A percentile compares a stretch with the other conserved stretches of the same genome.
phyloP scores from a whole-genome alignment of 2,329 filamentous ascomycete species.

The Xylaria sp. region DNA sequence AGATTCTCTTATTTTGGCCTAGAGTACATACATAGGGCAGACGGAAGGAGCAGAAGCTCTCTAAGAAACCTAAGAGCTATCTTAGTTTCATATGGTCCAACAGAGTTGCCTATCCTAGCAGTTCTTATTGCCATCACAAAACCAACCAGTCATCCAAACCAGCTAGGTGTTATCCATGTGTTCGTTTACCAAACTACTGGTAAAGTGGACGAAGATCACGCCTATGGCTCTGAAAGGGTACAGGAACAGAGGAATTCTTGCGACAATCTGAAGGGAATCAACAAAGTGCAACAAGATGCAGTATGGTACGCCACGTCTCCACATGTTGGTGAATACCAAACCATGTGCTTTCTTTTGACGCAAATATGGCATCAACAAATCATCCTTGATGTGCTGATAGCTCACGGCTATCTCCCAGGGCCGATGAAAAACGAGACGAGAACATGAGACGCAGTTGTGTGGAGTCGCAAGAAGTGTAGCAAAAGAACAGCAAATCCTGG shows the following conservation, averaged over 20 bases:
- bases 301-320: neutral
- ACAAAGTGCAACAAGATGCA: neutral
- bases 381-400: too few species aligned
- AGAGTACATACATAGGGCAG: slow-evolving; percentile 12
- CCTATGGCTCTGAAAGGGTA: neutral
- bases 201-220: neutral
- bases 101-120: slow-evolving; percentile 22
- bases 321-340: neutral
- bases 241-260: neutral
- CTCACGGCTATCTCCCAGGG: neutral
- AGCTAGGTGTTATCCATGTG: slow-evolving; percentile 20
- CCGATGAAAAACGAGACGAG: neutral
- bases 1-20: slow-evolving; percentile 1
- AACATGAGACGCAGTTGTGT: neutral
- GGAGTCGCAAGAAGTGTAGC: neutral
- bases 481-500: neutral
- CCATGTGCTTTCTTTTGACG: neutral
- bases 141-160: slow-evolving; percentile 20
- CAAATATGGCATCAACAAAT: neutral
- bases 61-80: neutral
- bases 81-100: slow-evolving; percentile 8
- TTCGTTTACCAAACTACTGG: slow-evolving; percentile 5
- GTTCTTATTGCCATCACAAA: neutral
- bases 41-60: neutral
- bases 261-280: too few species aligned